Evolutionary conservation across 345 rosid species (phyloP).

Genomic region (Diplotaxis tenuifolia): DNA sequence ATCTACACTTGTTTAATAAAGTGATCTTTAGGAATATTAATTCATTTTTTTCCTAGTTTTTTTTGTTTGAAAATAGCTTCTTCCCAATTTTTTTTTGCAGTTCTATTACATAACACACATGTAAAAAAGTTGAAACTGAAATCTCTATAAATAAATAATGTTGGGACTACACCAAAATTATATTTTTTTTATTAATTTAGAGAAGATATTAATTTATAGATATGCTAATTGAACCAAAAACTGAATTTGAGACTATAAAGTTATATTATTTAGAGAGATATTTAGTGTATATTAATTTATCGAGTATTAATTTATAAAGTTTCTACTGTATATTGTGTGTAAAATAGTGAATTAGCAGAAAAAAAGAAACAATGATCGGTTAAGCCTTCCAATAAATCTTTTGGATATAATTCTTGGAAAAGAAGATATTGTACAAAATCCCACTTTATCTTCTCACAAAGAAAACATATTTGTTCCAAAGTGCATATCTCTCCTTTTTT

Average conservation of each 20-base stretch:
- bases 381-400: constrained; percentile 16
- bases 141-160: too few species aligned
- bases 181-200: too few species aligned
- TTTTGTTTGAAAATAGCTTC: neutral
- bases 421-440: constrained; percentile 24
- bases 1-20: too few species aligned
- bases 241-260: too few species aligned
- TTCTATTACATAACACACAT: neutral
- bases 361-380: constrained; percentile 12
- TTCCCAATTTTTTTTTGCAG: neutral
- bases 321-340: neutral
- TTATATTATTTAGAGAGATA: too few species aligned
- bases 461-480: constrained; percentile 35
- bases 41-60: neutral
- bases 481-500: constrained; percentile 26
- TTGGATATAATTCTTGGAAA: neutral
- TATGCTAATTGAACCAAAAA: too few species aligned
- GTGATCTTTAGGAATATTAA: neutral
- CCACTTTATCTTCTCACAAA: constrained; percentile 36
- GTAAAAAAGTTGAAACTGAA: neutral
- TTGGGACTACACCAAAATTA: too few species aligned
- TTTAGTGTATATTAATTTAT: too few species aligned
- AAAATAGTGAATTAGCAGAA: neutral
- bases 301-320: too few species aligned
- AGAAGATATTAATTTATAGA: too few species aligned